These are phyloP conservation scores for Fusarium citri DNA, from an alignment of 2,329 filamentous ascomycete species.

Conservation along the genomic window DNA sequence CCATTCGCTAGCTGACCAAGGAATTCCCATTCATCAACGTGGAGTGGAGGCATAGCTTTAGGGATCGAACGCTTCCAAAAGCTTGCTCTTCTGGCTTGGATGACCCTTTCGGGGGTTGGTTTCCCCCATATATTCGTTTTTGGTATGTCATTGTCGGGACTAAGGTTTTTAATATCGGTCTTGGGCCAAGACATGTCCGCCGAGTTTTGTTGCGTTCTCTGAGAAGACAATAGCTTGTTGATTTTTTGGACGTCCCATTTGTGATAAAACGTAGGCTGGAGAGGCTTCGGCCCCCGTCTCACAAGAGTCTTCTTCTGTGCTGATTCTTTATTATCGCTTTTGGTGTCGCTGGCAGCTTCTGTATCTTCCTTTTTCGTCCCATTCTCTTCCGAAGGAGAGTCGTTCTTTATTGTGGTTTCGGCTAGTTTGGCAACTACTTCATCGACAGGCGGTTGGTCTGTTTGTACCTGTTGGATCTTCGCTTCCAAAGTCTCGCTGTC, in stretches of 20 bases:
- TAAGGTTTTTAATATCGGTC: constrained; percentile 43
- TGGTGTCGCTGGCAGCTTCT: neutral
- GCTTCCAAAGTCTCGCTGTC: constrained; percentile 57
- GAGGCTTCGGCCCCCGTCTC: constrained; percentile 10
- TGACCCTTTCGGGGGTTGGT: constrained; percentile 53
- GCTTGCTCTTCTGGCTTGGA: constrained; percentile 57
- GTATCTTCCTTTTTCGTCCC: neutral
- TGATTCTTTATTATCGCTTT: neutral
- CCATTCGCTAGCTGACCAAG: constrained; percentile 61
- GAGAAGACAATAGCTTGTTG: constrained; percentile 55
- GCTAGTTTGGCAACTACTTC: neutral
- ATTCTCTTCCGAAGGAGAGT: neutral
- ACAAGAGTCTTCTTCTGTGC: neutral
- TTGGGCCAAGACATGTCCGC: constrained; percentile 45
- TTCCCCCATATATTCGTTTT: constrained; percentile 63
- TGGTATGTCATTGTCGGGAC: constrained; percentile 55
- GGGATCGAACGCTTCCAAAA: constrained; percentile 61
- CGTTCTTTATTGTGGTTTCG: neutral
- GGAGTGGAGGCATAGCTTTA: constrained; percentile 66
- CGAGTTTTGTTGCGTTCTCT: constrained; percentile 51
- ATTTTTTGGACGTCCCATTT: constrained; percentile 63
- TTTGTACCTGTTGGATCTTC: constrained; percentile 33
- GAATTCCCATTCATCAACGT: constrained; percentile 65
- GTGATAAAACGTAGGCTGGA: constrained; percentile 55
- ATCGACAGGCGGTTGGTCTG: neutral